phyloP scores from a whole-genome alignment of 2,329 filamentous ascomycete species.

The Botrytis elliptica region DNA sequence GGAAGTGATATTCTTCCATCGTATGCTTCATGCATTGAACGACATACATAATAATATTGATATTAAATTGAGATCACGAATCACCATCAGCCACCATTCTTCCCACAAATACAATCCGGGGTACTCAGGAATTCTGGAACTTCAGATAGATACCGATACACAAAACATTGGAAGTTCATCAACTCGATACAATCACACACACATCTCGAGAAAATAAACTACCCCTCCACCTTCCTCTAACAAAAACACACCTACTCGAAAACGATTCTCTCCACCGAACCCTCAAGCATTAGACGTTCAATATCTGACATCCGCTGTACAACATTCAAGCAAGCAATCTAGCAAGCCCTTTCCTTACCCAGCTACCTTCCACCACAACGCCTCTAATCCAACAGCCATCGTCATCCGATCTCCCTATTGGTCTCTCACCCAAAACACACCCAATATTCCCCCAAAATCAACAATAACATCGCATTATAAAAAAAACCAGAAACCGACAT shows the following conservation, averaged over 20 bases:
- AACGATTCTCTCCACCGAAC: not conserved
- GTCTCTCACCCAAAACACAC: not conserved
- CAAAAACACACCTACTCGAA: not conserved
- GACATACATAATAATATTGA: constrained; percentile 12
- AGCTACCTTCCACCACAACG: not conserved
- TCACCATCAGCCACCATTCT: not conserved
- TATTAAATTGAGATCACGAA: not conserved
- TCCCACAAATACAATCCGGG: not conserved
- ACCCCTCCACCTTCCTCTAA: constrained; percentile 1
- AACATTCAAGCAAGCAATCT: not conserved
- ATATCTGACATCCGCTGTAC: not conserved
- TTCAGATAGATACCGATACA: not conserved
- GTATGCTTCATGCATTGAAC: not conserved
- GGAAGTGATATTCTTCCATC: not conserved
- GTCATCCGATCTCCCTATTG: not conserved
- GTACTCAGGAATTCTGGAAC: not conserved
- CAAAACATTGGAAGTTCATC: not conserved
- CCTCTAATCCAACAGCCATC: not conserved
- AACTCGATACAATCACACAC: constrained; percentile 2
- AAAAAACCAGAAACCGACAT: not conserved
- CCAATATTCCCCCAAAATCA: not conserved
- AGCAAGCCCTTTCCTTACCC: not conserved
- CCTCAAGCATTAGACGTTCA: not conserved
- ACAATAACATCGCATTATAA: not conserved
- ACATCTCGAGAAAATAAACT: not conserved